Percentiles rank a stretch among this genome's conserved stretches.
Evolutionary conservation across 805 yeast genomes (phyloP).

Genomic region (Scheffersomyces coipomensis): DNA sequence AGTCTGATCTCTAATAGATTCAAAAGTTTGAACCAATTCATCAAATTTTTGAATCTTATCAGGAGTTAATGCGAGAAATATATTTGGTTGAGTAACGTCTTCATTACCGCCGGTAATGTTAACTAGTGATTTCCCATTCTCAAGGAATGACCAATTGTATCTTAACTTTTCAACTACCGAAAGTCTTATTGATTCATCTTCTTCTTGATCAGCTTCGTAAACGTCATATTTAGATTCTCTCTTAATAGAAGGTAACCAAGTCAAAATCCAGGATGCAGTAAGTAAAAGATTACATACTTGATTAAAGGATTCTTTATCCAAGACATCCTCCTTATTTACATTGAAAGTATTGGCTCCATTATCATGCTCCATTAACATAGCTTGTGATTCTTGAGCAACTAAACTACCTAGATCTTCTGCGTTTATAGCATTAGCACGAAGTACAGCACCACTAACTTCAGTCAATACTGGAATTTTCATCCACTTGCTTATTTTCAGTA

Average conservation of each 20-base stretch:
- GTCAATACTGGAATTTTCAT: conserved; percentile 29
- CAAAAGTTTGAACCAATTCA: conserved; percentile 29
- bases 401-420: conserved; percentile 20
- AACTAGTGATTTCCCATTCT: conserved; percentile 27
- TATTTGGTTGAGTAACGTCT: conserved; percentile 21
- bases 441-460: conserved; percentile 14
- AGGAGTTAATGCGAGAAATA: conserved; percentile 32
- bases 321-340: conserved; percentile 47
- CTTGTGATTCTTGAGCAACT: conserved; percentile 14
- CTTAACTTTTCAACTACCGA: conserved; percentile 31
- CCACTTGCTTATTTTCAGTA: conserved; percentile 30
- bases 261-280: conserved; percentile 54
- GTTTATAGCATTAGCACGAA: conserved; percentile 5
- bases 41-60: conserved; percentile 35
- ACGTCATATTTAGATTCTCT: conserved; percentile 35
- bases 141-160: conserved; percentile 41
- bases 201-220: conserved; percentile 15
- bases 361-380: conserved; percentile 20
- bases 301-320: conserved; percentile 52
- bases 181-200: conserved; percentile 12
- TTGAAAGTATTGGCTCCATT: conserved; percentile 1
- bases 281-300: conserved; percentile 52
- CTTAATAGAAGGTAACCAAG: conserved; percentile 59
- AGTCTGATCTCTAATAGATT: conserved; percentile 33
- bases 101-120: conserved; percentile 11